Conservation (phyloP, 176 grass and related monocot species). For the Elymus sibiricus region DNA sequence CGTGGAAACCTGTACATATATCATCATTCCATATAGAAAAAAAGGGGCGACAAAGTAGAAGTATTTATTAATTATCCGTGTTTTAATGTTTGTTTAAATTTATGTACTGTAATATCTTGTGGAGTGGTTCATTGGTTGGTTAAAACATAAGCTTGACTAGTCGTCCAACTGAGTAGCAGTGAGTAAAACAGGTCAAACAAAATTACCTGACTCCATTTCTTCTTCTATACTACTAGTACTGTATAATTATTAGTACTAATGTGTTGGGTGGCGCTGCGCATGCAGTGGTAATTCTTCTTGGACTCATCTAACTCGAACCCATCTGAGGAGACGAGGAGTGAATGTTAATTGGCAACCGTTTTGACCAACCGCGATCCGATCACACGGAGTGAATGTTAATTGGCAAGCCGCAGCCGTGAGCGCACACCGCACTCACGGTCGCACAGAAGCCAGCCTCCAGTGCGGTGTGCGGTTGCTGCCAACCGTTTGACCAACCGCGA, state of each 20-base stretch:
- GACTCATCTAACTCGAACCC: background rate
- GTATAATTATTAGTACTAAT: background rate
- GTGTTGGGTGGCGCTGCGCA: background rate
- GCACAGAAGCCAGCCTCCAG: background rate
- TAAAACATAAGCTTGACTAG: conserved; percentile 6
- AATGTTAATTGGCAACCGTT: background rate
- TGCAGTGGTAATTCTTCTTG: background rate
- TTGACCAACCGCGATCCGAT: too few species aligned
- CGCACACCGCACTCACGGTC: background rate
- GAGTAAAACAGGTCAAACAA: conserved; percentile 1
- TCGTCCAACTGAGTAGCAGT: background rate
- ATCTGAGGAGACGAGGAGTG: background rate
- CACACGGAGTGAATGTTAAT: background rate
- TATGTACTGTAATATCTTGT: conserved; percentile 21
- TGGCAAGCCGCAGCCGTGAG: too few species aligned
- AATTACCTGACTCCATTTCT: background rate
- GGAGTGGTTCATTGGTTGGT: conserved; percentile 22
- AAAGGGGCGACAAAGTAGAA: background rate
- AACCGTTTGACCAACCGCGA: background rate
- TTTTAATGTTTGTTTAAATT: background rate
- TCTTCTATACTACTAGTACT: background rate
- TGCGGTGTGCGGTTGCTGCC: background rate
- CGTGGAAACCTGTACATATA: conserved; percentile 35
- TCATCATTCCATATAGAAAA: conserved; percentile 27
- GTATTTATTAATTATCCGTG: background rate